Evolutionary conservation across 345 rosid species (phyloP).

Genomic region (Eutrema yunnanense): DNA sequence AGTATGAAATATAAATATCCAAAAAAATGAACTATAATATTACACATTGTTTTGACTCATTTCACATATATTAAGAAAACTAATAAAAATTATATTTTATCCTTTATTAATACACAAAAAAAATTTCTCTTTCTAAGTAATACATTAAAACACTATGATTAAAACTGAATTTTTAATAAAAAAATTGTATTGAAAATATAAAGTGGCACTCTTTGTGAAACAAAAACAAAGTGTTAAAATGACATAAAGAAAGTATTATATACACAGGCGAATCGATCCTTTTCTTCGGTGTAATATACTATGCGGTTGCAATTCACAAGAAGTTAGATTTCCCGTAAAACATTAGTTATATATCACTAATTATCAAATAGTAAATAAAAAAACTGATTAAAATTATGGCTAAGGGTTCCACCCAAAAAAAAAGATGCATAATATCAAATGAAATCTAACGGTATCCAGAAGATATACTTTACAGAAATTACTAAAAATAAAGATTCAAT

Average conservation of each 20-base stretch:
- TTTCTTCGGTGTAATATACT: slow-evolving; percentile 2
- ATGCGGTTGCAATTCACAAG: slow-evolving; percentile 6
- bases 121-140: too few species aligned
- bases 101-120: too few species aligned
- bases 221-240: too few species aligned
- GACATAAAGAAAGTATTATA: neutral
- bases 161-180: too few species aligned
- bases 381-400: neutral
- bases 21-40: neutral
- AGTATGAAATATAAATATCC: too few species aligned
- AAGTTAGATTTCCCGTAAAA: neutral
- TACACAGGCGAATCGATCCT: neutral
- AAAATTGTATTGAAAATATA: too few species aligned
- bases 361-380: neutral
- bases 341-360: neutral
- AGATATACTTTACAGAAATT: neutral
- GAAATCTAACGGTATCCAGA: neutral
- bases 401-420: too few species aligned
- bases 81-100: too few species aligned
- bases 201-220: too few species aligned
- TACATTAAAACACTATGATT: too few species aligned
- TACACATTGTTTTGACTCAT: neutral
- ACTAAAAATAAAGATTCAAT: neutral
- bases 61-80: too few species aligned
- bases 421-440: too few species aligned